These are phyloP conservation scores for Arachis monticola DNA, from an alignment of 331 rosid genomes.

Conservation along the genomic window DNA sequence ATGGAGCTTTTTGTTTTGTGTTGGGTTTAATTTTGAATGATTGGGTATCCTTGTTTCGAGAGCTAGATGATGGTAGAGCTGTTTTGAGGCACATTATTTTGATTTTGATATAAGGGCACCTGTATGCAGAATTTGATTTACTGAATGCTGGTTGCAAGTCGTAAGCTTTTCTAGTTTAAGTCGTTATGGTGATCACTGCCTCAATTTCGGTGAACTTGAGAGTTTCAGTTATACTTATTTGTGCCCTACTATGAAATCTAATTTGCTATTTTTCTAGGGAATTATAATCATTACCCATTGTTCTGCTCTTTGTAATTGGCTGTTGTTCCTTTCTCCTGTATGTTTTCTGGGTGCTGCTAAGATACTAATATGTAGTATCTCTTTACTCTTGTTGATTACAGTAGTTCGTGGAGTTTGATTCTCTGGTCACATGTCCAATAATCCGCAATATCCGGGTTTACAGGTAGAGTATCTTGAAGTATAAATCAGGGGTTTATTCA, in stretches of 20 bases:
- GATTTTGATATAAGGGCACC: neutral
- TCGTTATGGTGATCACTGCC: slow-evolving; percentile 6
- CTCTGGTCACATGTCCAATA: slow-evolving; percentile 65
- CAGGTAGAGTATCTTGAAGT: slow-evolving; percentile 57
- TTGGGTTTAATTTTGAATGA: neutral
- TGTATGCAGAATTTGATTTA: neutral
- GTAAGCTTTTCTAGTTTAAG: slow-evolving; percentile 6
- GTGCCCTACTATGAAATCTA: neutral
- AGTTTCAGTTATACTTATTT: neutral
- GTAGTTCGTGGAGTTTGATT: slow-evolving; percentile 37
- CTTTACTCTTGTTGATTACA: slow-evolving; percentile 37
- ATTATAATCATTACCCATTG: neutral
- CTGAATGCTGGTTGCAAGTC: slow-evolving; percentile 1
- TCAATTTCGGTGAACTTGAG: neutral
- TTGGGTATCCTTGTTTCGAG: neutral
- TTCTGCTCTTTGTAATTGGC: slow-evolving; percentile 15
- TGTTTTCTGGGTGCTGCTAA: neutral
- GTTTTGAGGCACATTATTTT: slow-evolving; percentile 35
- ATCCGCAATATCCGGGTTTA: slow-evolving; percentile 77
- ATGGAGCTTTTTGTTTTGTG: neutral
- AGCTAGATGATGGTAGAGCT: neutral
- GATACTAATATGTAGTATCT: slow-evolving; percentile 24
- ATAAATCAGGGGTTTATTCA: neutral
- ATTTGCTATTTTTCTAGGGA: slow-evolving; percentile 8
- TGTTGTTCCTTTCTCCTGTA: neutral